Evolutionary conservation across 1,284 basidiomycete genomes (phyloP).

Genomic region (Irpex sp.): DNA sequence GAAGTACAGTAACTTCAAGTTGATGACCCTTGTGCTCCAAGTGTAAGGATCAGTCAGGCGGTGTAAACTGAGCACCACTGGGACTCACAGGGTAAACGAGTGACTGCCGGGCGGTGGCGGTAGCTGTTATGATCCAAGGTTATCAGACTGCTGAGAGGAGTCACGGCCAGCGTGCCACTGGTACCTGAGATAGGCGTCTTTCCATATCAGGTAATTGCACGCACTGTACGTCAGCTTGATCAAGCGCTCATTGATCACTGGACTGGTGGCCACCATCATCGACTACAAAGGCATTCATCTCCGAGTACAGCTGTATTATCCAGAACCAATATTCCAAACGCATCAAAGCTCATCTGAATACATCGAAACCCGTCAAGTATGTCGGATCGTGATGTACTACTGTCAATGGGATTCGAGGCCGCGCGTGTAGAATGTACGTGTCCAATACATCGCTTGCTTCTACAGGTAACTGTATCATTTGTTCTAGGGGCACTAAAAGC

Average conservation of each 20-base stretch:
- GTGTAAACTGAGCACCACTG: too few relatives aligned
- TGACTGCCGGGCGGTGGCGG: too few relatives aligned
- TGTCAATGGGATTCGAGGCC: slow-evolving; percentile 84
- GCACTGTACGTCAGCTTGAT: neutral
- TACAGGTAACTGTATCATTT: slow-evolving; percentile 1
- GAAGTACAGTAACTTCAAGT: too few relatives aligned
- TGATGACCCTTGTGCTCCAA: neutral
- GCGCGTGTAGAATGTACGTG: slow-evolving; percentile 79
- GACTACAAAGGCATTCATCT: neutral
- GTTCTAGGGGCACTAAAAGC: slow-evolving; percentile 78
- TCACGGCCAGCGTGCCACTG: too few relatives aligned
- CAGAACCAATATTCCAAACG: neutral
- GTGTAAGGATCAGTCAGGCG: neutral
- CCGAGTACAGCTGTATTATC: neutral
- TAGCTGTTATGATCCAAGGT: too few relatives aligned
- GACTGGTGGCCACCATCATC: neutral
- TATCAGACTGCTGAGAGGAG: too few relatives aligned
- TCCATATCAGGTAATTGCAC: neutral
- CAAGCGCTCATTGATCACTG: neutral
- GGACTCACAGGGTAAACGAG: too few relatives aligned
- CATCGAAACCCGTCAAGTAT: slow-evolving; percentile 28
- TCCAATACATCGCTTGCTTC: neutral
- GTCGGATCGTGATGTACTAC: slow-evolving; percentile 76
- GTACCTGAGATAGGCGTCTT: neutral
- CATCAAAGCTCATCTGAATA: too few relatives aligned